Conservation (phyloP, 2,329 filamentous ascomycete genomes). For the Aspergillus puulaauensis region DNA sequence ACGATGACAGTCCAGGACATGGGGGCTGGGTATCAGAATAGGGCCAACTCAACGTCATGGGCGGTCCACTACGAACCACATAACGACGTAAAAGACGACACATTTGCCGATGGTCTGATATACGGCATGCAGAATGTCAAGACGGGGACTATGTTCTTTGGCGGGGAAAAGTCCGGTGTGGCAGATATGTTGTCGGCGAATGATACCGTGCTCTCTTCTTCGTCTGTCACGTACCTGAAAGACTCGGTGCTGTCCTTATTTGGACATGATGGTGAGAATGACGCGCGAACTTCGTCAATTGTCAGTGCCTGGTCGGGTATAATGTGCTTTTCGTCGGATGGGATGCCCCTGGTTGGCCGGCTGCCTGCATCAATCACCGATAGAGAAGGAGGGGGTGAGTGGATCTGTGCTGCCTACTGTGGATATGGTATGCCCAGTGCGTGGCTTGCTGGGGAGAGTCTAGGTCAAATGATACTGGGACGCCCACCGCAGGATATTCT, state of each 20-base stretch:
- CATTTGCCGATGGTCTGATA: slow-evolving; percentile 22
- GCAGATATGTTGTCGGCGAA: slow-evolving; percentile 21
- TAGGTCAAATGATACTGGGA: slow-evolving; percentile 31
- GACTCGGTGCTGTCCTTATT: slow-evolving; percentile 22
- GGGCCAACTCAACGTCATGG: slow-evolving; percentile 24
- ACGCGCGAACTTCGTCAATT: background rate
- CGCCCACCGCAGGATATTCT: no score
- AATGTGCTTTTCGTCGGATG: slow-evolving; percentile 54
- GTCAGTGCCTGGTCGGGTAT: slow-evolving; percentile 39
- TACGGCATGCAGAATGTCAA: slow-evolving; percentile 27
- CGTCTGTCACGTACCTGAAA: slow-evolving; percentile 21
- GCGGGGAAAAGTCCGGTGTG: slow-evolving; percentile 24
- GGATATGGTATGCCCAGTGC: slow-evolving; percentile 67
- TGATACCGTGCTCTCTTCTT: slow-evolving; percentile 19
- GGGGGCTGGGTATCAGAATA: slow-evolving; percentile 20
- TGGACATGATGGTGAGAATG: slow-evolving; percentile 6
- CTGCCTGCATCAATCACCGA: slow-evolving; percentile 43
- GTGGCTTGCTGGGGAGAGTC: slow-evolving; percentile 26
- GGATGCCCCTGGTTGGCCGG: slow-evolving; percentile 52
- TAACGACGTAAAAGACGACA: slow-evolving; percentile 18
- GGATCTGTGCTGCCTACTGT: slow-evolving; percentile 63
- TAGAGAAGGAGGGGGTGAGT: slow-evolving; percentile 34
- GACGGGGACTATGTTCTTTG: slow-evolving; percentile 28
- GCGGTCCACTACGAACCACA: slow-evolving; percentile 28
- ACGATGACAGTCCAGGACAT: slow-evolving; percentile 46